Percentiles rank a stretch among this genome's conserved stretches.
Conservation (phyloP, 1,284 basidiomycete genomes). For the Apiotrichum siamense region DNA sequence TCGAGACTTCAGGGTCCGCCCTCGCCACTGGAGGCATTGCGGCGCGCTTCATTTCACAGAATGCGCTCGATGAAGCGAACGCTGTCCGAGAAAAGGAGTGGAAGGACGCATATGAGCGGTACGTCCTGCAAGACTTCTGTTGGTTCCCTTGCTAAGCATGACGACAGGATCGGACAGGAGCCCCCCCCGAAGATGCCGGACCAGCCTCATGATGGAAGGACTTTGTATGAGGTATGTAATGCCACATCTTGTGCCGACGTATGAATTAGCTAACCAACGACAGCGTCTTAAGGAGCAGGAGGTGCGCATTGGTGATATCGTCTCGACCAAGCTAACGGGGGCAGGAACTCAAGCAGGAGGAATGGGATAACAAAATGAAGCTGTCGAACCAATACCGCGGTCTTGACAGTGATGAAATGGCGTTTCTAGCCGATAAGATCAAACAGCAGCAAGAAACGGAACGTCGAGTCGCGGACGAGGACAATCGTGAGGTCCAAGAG, state of each 20-base stretch:
- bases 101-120: conserved; percentile 88
- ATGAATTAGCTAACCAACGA: conserved; percentile 47
- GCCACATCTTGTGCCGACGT: conserved; percentile 19
- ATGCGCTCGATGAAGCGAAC: conserved; percentile 71
- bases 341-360: conserved; percentile 75
- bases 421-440: conserved; percentile 75
- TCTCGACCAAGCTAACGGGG: neutral
- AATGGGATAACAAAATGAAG: conserved; percentile 90
- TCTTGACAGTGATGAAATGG: conserved; percentile 80
- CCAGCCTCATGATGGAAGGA: conserved; percentile 66
- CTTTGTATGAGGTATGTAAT: conserved; percentile 72
- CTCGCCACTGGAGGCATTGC: conserved; percentile 30
- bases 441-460: conserved; percentile 71
- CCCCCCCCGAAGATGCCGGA: conserved; percentile 65
- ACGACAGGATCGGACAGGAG: conserved; percentile 67
- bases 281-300: conserved; percentile 54
- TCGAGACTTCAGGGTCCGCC: conserved; percentile 18
- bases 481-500: conserved; percentile 3
- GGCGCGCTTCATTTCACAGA: conserved; percentile 58
- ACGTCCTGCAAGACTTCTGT: too few species aligned
- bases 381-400: conserved; percentile 88
- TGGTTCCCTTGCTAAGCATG: too few species aligned
- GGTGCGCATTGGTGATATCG: conserved; percentile 53
- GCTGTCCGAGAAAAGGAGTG: conserved; percentile 74
- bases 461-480: conserved; percentile 53